Base-by-base conservation (phyloP, 805 yeast genomes). In the Metschnikowia reukaufii region DNA sequence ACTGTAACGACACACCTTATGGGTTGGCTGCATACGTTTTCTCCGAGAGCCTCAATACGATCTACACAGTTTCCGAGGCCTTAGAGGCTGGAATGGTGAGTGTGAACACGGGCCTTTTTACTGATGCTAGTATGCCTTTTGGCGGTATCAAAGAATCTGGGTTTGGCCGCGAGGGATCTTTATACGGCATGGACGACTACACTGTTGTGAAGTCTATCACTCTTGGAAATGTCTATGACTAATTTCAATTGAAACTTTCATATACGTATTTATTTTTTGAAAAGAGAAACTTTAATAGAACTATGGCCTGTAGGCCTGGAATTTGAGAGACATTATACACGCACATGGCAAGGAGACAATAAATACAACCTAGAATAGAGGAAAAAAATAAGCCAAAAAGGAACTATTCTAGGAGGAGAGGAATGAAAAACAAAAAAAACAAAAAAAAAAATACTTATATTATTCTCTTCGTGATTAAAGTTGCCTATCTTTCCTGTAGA, bases 141-240 rank as follows among this genome's bases (percentile, higher is more conserved):
- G 76, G 88, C 29, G 88, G 88, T 45, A 70, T 83, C 39, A 80
- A 81, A 54, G 81, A 81, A 56, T 78, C 84, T 20, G 88, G 88
- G 0, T 82, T 81, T 60, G 88, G 88, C 29, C 77, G 87, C 64
- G 88, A 83, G 63, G 87, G 87, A 15, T 78, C 84, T 1, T 63
- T 76, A 45, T 74, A 74, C 56, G 88, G 88, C 31, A 62, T 83
- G 50, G 85, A 81, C 29, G 87, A 82, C 60, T 81, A 80, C 59
- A 69, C 77, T 32, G 74, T 75, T 15, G 65, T 78, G 43, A 81
- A 81, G 60, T 68, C 82, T 8, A 68, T 79, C 34, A 75, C 74
- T 21, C 66, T 79, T 31, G 83, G 84, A 40, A 68, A 72, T 48
- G 68, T 68, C 5, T 47, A 51, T 44, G 39, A 45, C 21, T 52